Percentiles rank a stretch among this genome's conserved stretches.
These are phyloP conservation scores for Thecaphora thlaspeos DNA, from an alignment of 1,284 basidiomycete genomes.

Conservation along the genomic window DNA sequence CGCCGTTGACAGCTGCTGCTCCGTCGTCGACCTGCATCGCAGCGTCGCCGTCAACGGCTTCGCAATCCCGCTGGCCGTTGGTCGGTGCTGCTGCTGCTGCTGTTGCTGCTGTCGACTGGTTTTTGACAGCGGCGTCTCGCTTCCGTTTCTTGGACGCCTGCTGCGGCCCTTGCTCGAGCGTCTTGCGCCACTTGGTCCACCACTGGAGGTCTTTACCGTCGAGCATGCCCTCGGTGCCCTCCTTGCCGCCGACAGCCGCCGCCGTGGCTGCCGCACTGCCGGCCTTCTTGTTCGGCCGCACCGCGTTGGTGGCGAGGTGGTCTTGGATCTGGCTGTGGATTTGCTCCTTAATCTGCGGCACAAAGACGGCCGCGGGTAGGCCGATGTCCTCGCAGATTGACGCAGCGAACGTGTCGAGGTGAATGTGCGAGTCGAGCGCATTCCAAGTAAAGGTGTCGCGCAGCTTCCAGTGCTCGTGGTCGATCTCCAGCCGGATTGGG, in stretches of 20 bases:
- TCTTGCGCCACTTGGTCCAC: constrained; percentile 34
- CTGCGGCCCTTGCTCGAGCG: constrained; percentile 6
- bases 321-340: constrained; percentile 85
- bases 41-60: too few species aligned
- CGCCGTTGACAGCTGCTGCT: too few species aligned
- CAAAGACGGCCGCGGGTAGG: constrained; percentile 69
- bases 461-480: constrained; percentile 83
- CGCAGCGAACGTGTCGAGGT: constrained; percentile 84
- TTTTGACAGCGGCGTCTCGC: not conserved
- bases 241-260: constrained; percentile 10
- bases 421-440: constrained; percentile 78
- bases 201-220: constrained; percentile 27
- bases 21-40: too few species aligned
- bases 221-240: constrained; percentile 21
- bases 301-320: constrained; percentile 60
- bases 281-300: constrained; percentile 24
- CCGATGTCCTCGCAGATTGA: constrained; percentile 88
- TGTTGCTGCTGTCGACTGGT: constrained; percentile 4
- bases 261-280: too few species aligned
- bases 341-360: constrained; percentile 72
- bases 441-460: constrained; percentile 98
- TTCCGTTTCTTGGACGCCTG: not conserved
- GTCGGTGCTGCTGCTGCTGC: too few species aligned
- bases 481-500: constrained; percentile 90
- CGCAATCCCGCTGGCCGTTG: too few species aligned